Percentiles rank a stretch among this genome's conserved stretches.
phyloP scores from a whole-genome alignment of 208 protist species.

The Acanthamoeba castellanii region DNA sequence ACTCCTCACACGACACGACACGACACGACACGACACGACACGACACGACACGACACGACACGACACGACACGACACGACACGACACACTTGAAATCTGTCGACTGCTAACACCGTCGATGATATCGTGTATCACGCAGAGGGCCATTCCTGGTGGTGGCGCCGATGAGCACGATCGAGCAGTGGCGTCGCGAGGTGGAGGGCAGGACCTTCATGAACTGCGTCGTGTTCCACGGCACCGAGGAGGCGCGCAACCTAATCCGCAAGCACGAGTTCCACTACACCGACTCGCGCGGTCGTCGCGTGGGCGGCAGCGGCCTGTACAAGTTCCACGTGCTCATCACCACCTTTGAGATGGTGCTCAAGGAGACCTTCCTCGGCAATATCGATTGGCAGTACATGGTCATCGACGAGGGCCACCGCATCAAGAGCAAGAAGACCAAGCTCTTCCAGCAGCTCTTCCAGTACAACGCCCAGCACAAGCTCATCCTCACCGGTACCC shows the following conservation, averaged over 20 bases:
- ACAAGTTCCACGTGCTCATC: constrained; percentile 95
- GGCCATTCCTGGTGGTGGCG: constrained; percentile 96
- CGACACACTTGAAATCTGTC: neutral
- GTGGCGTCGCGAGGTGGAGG: constrained; percentile 94
- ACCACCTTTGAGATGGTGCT: constrained; percentile 96
- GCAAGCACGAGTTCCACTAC: constrained; percentile 87
- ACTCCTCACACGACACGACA: constrained; percentile 88
- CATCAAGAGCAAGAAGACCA: constrained; percentile 89
- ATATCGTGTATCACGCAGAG: constrained; percentile 74
- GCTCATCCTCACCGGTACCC: constrained; percentile 92
- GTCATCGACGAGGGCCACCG: constrained; percentile 98
- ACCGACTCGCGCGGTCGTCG: constrained; percentile 25
- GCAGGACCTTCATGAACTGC: constrained; percentile 91
- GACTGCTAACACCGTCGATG: constrained; percentile 87
- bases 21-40: constrained; percentile 78
- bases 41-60: no score
- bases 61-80: no score
- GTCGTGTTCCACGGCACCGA: constrained; percentile 95
- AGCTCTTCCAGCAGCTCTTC: constrained; percentile 71
- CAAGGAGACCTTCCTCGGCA: constrained; percentile 91
- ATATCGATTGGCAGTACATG: constrained; percentile 94
- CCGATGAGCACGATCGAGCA: constrained; percentile 95
- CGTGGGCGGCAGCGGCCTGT: neutral
- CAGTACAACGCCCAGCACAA: constrained; percentile 74
- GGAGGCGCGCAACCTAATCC: constrained; percentile 84